Conservation (phyloP, 257 asterid genomes). For the Oldenlandia corymbosa region DNA sequence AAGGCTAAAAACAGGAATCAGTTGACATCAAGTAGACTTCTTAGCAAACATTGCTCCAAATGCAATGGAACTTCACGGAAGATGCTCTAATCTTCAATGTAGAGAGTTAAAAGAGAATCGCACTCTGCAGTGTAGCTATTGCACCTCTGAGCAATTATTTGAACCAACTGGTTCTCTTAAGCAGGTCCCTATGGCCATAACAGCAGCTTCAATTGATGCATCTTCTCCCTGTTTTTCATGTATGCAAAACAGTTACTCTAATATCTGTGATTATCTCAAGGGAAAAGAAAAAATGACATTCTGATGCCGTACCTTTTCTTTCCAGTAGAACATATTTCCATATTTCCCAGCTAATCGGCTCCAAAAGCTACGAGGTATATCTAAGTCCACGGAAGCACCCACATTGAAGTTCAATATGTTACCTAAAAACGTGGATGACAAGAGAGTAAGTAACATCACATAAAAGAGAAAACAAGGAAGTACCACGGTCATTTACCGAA, state of each 20-base stretch:
- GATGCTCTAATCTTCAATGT: too few species aligned
- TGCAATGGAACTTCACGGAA: too few species aligned
- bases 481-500: slow-evolving; percentile 46
- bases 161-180: slow-evolving; percentile 71
- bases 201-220: slow-evolving; percentile 85
- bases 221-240: slow-evolving; percentile 71
- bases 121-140: slow-evolving; percentile 17
- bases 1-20: not conserved
- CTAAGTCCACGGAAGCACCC: slow-evolving; percentile 84
- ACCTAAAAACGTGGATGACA: slow-evolving; percentile 37
- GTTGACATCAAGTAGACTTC: not conserved
- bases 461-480: not conserved
- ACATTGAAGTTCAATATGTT: slow-evolving; percentile 86
- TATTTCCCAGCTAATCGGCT: slow-evolving; percentile 86
- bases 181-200: slow-evolving; percentile 68
- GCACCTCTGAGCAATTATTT: slow-evolving; percentile 67
- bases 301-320: slow-evolving; percentile 55
- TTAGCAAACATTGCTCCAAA: not conserved
- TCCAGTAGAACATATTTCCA: slow-evolving; percentile 92
- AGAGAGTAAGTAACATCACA: slow-evolving; percentile 1
- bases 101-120: too few species aligned
- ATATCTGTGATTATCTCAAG: not conserved
- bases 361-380: slow-evolving; percentile 95
- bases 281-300: not conserved
- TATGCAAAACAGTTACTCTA: not conserved